Conservation (phyloP, 1,284 basidiomycete species). For the Cryptococcus floricola region DNA sequence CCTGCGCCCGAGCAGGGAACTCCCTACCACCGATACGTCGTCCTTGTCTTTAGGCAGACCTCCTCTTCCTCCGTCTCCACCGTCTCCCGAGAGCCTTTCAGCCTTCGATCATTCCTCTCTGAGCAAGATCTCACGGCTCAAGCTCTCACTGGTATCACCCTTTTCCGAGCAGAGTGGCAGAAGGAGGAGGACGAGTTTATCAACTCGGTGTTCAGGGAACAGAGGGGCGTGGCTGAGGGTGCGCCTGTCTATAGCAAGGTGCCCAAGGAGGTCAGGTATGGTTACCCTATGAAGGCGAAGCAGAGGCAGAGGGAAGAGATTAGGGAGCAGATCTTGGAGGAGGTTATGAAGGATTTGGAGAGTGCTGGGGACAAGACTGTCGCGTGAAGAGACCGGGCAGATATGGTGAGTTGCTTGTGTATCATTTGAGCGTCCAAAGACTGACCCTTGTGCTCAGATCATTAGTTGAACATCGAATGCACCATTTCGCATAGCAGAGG, state of each 20-base stretch:
- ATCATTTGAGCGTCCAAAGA: too few relatives aligned
- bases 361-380: conserved; percentile 1
- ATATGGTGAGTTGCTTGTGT: too few relatives aligned
- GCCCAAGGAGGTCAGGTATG: conserved; percentile 51
- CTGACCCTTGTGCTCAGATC: too few relatives aligned
- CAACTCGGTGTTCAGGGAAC: conserved; percentile 21
- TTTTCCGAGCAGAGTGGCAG: conserved; percentile 37
- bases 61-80: conserved; percentile 2
- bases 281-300: conserved; percentile 36
- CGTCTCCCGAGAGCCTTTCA: conserved; percentile 26
- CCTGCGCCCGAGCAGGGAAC: conserved; percentile 36
- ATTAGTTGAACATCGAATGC: too few relatives aligned
- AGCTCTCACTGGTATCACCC: conserved; percentile 31
- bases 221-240: conserved; percentile 25
- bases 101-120: conserved; percentile 27
- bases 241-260: conserved; percentile 66
- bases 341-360: conserved; percentile 24
- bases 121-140: conserved; percentile 9
- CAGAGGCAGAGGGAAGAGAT: conserved; percentile 19
- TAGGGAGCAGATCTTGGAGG: conserved; percentile 29
- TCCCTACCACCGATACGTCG: conserved; percentile 37
- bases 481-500: too few relatives aligned
- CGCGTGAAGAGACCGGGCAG: too few relatives aligned
- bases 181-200: conserved; percentile 28
- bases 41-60: conserved; percentile 32